Conservation (phyloP, 352 stramenopile species). For the Phytophthora syringae region DNA sequence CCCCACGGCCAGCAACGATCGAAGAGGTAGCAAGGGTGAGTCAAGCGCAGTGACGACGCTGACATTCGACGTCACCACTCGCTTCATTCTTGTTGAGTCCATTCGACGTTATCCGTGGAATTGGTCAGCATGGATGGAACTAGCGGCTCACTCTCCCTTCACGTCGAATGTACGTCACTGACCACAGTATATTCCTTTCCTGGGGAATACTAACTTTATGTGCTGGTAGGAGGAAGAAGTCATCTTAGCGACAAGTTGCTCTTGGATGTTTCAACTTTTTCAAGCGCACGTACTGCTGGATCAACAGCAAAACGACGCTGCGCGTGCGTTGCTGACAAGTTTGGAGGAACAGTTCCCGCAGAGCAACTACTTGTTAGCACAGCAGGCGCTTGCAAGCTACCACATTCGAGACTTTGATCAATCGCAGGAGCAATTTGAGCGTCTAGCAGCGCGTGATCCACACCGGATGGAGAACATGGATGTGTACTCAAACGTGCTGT, state of each 20-base stretch:
- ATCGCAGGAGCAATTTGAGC: constrained; percentile 80
- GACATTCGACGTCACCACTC: constrained; percentile 62
- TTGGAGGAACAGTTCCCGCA: constrained; percentile 64
- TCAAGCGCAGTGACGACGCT: constrained; percentile 21
- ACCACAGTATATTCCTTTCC: neutral
- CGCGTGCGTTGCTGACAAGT: constrained; percentile 56
- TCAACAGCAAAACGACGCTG: constrained; percentile 79
- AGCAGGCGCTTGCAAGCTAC: constrained; percentile 83
- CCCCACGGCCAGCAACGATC: neutral
- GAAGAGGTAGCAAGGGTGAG: constrained; percentile 27
- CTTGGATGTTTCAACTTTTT: constrained; percentile 89
- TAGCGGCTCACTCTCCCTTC: constrained; percentile 78
- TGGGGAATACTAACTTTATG: constrained; percentile 12
- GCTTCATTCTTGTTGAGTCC: constrained; percentile 73
- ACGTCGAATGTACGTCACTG: constrained; percentile 43
- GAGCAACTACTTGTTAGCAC: constrained; percentile 76
- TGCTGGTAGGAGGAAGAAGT: constrained; percentile 62
- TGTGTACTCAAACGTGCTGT: constrained; percentile 88
- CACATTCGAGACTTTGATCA: constrained; percentile 86
- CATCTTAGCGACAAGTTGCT: constrained; percentile 49
- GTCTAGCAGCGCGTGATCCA: constrained; percentile 63
- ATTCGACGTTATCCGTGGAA: constrained; percentile 89
- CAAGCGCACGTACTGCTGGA: constrained; percentile 82
- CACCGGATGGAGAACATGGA: constrained; percentile 86
- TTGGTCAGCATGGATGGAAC: constrained; percentile 98